Base-by-base conservation (phyloP, 2,329 filamentous ascomycete species). In the Colletotrichum neosansevieriae region DNA sequence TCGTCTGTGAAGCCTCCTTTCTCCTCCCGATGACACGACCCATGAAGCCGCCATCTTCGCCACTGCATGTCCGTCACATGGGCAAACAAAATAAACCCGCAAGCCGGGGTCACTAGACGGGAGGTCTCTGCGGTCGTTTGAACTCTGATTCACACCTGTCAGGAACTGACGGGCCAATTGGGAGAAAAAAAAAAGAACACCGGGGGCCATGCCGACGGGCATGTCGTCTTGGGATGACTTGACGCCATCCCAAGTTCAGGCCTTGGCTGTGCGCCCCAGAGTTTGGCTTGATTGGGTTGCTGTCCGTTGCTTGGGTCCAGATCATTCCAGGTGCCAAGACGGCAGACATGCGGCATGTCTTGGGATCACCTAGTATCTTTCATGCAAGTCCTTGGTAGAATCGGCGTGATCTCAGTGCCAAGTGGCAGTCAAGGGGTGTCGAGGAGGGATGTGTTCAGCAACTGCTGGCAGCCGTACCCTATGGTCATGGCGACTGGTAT, bases 121-220 rank as follows among this genome's bases (percentile, higher is more conserved):
- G 54, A 49, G 12, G 65, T 54, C 60, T 50, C 53, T 40, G 65
- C 40, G 54, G 54, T 59, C 29, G 47, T 65, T 68, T 65, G 61
- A 56, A 54, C 34, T 24, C 38, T 58, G 60, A 49, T 59, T 59
- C 60, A 54, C 53, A 59, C 47, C 65, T 29, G 60, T 60, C 45
- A 54, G 53, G 60, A 59, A 40, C 29, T 58, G 36, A 32, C 53
- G 45, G 47, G 40, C 47, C 53, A 64, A 53, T 17, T 24, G 24
- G 44, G 34, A 32, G 34, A 38, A 38, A 44, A 19, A 45, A 45
- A 15, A 45, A 36, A 19, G 40, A 58, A 50, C n/a, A 36, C 47
- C 12, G 17, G 42, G 40, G 21, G 0, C 21, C 11, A 15, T 34
- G 38, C 40, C 19, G 59, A 63, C 32, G 36, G 40, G 44, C 59